A percentile compares a stretch with the other conserved stretches of the same genome.
These are phyloP conservation scores for Penicillium hordei DNA, from an alignment of 2,329 filamentous ascomycete species.

Conservation along the genomic window DNA sequence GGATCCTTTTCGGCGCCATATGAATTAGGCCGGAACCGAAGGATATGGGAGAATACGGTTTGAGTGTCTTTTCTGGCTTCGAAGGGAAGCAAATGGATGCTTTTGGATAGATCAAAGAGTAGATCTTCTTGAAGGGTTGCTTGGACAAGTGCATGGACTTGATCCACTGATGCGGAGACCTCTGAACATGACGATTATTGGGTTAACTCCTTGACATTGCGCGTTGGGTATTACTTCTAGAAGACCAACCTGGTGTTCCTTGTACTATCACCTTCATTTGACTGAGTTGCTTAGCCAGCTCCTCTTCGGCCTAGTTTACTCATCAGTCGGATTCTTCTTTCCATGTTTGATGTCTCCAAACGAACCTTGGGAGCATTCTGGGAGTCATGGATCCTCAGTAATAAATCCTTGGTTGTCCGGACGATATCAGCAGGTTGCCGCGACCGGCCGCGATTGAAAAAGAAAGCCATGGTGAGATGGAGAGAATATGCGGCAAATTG, in stretches of 20 bases:
- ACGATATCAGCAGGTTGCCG: conserved; percentile 64
- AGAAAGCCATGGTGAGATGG: conserved; percentile 61
- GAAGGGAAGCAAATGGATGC: conserved; percentile 84
- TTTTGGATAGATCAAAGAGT: conserved; percentile 76
- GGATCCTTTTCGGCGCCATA: conserved; percentile 69
- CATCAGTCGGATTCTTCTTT: conserved; percentile 54
- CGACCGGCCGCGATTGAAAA: conserved; percentile 63
- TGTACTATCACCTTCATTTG: conserved; percentile 94
- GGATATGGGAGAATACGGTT: conserved; percentile 91
- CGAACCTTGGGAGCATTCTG: conserved; percentile 57
- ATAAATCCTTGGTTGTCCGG: conserved; percentile 62
- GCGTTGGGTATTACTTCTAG: not conserved
- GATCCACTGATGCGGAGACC: conserved; percentile 79
- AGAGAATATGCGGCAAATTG: conserved; percentile 14
- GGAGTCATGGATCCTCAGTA: conserved; percentile 61
- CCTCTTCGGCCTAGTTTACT: conserved; percentile 75
- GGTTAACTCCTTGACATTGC: not conserved
- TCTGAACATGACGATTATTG: conserved; percentile 56
- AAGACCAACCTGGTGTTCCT: conserved; percentile 73
- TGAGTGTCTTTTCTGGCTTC: conserved; percentile 95
- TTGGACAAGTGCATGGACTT: conserved; percentile 81
- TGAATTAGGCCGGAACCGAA: conserved; percentile 74
- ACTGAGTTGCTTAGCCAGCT: conserved; percentile 77
- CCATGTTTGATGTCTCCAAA: conserved; percentile 45
- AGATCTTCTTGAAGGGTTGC: conserved; percentile 87